phyloP scores from a whole-genome alignment of 306 rosid genomes.

The Vigna nakashimae region DNA sequence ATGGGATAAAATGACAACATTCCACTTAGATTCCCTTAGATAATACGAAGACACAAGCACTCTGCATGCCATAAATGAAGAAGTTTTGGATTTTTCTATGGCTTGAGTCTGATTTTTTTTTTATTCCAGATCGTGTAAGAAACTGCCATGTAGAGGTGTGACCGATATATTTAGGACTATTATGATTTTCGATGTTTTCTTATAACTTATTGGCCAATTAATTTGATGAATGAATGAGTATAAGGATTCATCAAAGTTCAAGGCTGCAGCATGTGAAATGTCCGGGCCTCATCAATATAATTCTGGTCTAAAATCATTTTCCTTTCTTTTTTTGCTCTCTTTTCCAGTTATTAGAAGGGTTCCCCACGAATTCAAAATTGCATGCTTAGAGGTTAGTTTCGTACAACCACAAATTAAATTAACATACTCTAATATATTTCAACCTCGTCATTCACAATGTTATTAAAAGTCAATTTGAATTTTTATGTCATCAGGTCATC shows the following conservation, averaged over 20 bases:
- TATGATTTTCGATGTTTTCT: not conserved
- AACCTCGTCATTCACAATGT: not conserved
- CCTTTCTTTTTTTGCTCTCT: conserved; percentile 11
- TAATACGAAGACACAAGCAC: conserved; percentile 18
- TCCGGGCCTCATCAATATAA: conserved; percentile 24
- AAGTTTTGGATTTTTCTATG: conserved; percentile 1
- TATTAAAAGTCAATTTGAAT: conserved; percentile 40
- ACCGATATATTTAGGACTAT: not conserved
- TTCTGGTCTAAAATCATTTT: conserved; percentile 26
- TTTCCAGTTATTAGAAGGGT: conserved; percentile 90
- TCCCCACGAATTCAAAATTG: conserved; percentile 97
- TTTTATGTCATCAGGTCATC: conserved; percentile 67
- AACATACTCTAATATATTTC: conserved; percentile 36
- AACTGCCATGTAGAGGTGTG: conserved; percentile 10
- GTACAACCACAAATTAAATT: conserved; percentile 14
- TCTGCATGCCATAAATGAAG: not conserved
- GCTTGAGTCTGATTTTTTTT: conserved; percentile 6
- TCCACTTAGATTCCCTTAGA: conserved; percentile 4
- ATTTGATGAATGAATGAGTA: conserved; percentile 13
- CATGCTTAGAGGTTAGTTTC: conserved; percentile 88
- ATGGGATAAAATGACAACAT: not conserved
- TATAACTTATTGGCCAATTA: conserved; percentile 21
- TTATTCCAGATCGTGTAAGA: not conserved
- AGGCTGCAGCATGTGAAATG: conserved; percentile 28
- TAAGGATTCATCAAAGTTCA: conserved; percentile 17